Conservation (phyloP, 2,329 filamentous ascomycete species). For the Trematosphaeria pertusa region DNA sequence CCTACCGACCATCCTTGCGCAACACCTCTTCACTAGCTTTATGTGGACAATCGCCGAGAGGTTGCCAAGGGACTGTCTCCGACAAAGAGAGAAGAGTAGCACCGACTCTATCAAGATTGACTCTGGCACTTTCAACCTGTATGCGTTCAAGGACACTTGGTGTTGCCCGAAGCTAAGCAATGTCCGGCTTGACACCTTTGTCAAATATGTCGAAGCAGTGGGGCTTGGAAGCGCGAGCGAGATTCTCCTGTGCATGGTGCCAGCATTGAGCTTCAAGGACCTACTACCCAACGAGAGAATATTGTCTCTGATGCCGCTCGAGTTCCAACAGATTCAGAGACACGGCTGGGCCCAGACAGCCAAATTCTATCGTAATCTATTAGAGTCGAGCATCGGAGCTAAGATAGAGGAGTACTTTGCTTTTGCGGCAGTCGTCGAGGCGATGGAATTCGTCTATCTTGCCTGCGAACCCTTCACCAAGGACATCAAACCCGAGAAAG, state of each 20-base stretch:
- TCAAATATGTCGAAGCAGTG: neutral
- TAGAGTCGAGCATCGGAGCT: neutral
- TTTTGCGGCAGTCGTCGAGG: neutral
- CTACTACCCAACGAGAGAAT: constrained; percentile 6
- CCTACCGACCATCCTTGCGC: constrained; percentile 1
- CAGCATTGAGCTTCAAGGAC: constrained; percentile 4
- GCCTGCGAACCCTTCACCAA: neutral
- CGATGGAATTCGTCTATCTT: constrained; percentile 1
- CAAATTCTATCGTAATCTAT: neutral
- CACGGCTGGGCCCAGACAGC: constrained; percentile 1
- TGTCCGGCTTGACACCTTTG: neutral
- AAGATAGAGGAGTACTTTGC: neutral
- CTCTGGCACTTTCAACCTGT: constrained; percentile 1
- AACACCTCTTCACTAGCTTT: constrained; percentile 7
- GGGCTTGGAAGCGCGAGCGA: neutral
- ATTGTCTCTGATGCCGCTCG: neutral
- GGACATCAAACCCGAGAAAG: constrained; percentile 1
- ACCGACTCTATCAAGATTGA: neutral
- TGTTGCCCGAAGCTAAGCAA: neutral
- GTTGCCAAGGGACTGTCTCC: neutral
- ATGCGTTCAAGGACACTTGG: neutral
- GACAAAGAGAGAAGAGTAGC: neutral
- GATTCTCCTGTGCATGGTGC: constrained; percentile 8
- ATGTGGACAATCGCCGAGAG: constrained; percentile 7
- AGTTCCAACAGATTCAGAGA: constrained; percentile 1